Base-by-base conservation (phyloP, 2,329 filamentous ascomycete genomes). In the Cadophora sp. region DNA sequence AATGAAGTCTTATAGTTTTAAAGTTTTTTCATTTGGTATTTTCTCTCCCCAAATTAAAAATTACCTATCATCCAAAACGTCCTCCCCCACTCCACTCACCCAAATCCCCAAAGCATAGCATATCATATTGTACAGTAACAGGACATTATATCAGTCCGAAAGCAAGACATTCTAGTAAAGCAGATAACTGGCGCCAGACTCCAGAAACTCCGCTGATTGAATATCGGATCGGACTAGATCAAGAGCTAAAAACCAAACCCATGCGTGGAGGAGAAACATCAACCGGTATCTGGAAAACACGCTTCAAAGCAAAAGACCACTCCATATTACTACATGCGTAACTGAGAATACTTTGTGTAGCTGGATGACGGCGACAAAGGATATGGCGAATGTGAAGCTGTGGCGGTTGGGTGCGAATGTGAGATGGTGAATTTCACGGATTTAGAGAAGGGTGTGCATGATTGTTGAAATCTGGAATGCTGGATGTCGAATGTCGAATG, bases 291-390 rank as follows among this genome's bases (percentile, higher is more conserved):
- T 27, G 4, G 48, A 30, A 30, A 30, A 3, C 24, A 33, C 9
- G 27, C 50, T 33, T 24, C 50, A 53, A 33, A 53, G 24, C 50
- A 53, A 33, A 53, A 53, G 24, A 27, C 50, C 50, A 53, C 50
- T 27, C 45, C 50, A 14, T 53, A 33, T 45, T 53, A 24, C 24
- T 53, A 53, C 50, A 53, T n/a, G 24, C 27, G 16, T 18, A 13
- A 20, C 8, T 8, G 45, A 16, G 27, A 7, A 53, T 16, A 9
- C 33, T 51, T 11, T 7, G 22, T 13, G 36, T 4, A 39, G 11
- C 11, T 24, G 4, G 30, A 13, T 53, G 24, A 53, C n/a, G 50
- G 22, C 22, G 16, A 53, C 50, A 53, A 53, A 53, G 50, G 50
- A 33, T 33, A 53, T 13, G 50, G 24, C 18, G 14, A 11, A 4